Evolutionary conservation across 2,329 filamentous ascomycete species (phyloP), one percentile per base, ranked within the genome.

Genomic region (Teratosphaeria destructans): DNA sequence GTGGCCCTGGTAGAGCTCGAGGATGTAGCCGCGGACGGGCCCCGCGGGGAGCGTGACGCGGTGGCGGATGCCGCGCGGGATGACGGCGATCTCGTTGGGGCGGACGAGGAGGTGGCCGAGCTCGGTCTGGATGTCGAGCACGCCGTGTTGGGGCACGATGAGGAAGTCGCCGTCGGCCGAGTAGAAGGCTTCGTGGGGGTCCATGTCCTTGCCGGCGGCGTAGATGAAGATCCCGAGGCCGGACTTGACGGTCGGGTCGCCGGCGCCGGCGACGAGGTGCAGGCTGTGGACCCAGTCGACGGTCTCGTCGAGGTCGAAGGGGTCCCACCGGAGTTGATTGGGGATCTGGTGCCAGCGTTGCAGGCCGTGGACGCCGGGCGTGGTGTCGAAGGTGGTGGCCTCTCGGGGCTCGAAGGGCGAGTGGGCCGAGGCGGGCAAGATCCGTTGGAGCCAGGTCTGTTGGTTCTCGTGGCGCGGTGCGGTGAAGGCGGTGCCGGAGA

Each of bases 221-320:
- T 89, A 95, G 59, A 94, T 83, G 72, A 88, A 86, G 61, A 94
- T 90, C 26, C 88, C 90, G 52, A 95, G 67, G 0, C 91, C 91
- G 19, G 82, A 79, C 75, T 95, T 95, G 72, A 87, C 81, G 0
- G 86, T 87, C 0, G 89, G 85, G 66, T 94, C 88, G 16, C 91
- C 91, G 0, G 89, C 84, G 3, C 89, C 89, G 1, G 88, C 89
- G 11, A 95, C 79, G 23, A 92, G 79, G 61, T 87, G 84, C 63
- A 93, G 74, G 59, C 81, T 81, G 67, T 86, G 82, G 26, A 87
- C 83, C 84, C 85, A 88, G 67, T 87, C 84, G 2, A 84, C 83
- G 3, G 78, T 79, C 71, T 87, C 79, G 63, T 89, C 85, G 55
- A 91, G 78, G 66, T 90, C 85, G 70, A 90, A 90, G 2, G 85